Evolutionary conservation across 345 rosid genomes (phyloP), one percentile per base, ranked within the genome.

Genomic region (Citropsis articulata): DNA sequence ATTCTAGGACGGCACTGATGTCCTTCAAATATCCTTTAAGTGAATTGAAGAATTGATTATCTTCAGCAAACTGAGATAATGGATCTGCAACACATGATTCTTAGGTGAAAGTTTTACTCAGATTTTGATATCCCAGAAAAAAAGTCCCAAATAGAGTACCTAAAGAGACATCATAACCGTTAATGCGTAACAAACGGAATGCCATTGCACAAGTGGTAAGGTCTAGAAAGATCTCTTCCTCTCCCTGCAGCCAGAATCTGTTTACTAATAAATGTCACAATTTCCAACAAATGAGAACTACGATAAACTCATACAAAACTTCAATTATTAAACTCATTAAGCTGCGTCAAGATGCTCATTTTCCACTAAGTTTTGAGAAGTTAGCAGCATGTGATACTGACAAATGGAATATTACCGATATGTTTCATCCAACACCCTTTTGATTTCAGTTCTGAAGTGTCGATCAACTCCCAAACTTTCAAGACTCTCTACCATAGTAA

Each of bases 231-330:
- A 91, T 85, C 77, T 89, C 93, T 80, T 90, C 95, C 75, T 88
- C 90, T 27, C 91, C 93, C 83, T 84, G 90, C 81, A 83, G 80
- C 98, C 98, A 94, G 79, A 76, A 88, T 78, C 98, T 96, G 88
- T 78, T 81, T 73, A 77, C 67, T 70, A 28, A 73, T 73, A 68
- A 82, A 79, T 25, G 71, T 67, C 71, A 86, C 78, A 72, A 42
- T 78, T 71, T 75, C 24, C 42, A 25, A 16, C 55, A 31, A 75
- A 24, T 35, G 61, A 65, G 31, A 65, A 65, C 31, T 7, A 19
- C 24, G 40, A 71, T 64, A 38, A 75, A 72, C 27, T 73, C 45
- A 31, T 13, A 30, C 6, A 67, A 53, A 64, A 73, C 24, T 66
- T 69, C 24, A 48, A 75, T 25, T 25, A 36, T 19, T 50, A 38